phyloP scores from a whole-genome alignment of 78 protist species.

The Diacronema lutheri region DNA sequence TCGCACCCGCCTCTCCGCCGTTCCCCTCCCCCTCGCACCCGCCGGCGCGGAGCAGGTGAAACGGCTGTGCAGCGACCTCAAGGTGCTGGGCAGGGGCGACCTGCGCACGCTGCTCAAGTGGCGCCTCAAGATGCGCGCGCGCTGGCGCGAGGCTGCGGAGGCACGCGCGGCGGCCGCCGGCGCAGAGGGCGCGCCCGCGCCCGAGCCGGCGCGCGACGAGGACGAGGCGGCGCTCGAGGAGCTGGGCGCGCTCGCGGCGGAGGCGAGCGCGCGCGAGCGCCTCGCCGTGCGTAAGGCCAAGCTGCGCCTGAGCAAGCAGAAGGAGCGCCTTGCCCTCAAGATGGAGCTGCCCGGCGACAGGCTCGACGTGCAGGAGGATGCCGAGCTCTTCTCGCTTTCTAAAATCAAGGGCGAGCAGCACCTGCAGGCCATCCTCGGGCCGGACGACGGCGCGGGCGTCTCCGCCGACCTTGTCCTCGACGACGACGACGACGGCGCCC shows the following conservation, averaged over 20 bases:
- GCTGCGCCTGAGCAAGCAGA: neutral
- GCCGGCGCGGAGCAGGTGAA: too few species aligned
- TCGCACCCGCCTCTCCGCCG: too few species aligned
- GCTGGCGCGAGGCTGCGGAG: neutral
- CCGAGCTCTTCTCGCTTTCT: constrained; percentile 23
- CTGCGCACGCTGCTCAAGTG: constrained; percentile 28
- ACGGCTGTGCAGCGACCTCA: too few species aligned
- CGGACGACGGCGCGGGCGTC: neutral
- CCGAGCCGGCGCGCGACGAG: neutral
- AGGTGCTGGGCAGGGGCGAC: neutral
- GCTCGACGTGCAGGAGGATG: constrained; percentile 7
- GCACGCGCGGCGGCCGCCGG: neutral
- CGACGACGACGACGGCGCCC: constrained; percentile 9
- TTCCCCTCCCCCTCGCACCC: too few species aligned
- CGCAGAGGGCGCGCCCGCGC: neutral
- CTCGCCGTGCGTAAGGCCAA: neutral
- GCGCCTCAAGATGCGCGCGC: constrained; percentile 9
- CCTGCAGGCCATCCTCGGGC: neutral
- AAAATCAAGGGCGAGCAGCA: neutral
- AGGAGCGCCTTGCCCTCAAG: constrained; percentile 33
- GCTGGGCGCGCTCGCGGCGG: neutral
- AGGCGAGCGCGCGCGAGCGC: neutral
- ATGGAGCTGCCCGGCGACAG: constrained; percentile 36
- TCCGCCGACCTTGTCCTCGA: constrained; percentile 18
- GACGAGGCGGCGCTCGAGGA: neutral